These are phyloP conservation scores for Cutaneotrichosporon dermatis DNA, from an alignment of 1,284 basidiomycete genomes.

Conservation along the genomic window DNA sequence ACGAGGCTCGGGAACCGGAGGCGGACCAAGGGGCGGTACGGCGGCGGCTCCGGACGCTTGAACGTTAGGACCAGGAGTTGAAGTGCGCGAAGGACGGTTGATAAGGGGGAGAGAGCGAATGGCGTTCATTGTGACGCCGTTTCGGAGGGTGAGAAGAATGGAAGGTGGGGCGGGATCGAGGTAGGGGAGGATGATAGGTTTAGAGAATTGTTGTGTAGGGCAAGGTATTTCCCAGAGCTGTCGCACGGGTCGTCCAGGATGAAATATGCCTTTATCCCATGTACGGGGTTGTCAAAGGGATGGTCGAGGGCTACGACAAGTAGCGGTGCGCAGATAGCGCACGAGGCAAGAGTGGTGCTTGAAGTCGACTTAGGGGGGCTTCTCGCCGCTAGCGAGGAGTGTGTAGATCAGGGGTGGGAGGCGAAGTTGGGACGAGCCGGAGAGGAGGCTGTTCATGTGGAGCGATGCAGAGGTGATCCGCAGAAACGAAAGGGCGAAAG, in stretches of 20 bases:
- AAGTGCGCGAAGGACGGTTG: conserved; percentile 46
- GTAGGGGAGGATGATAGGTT: neutral
- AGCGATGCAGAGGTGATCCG: neutral
- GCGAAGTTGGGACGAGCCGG: conserved; percentile 38
- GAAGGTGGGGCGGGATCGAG: neutral
- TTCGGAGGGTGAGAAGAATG: neutral
- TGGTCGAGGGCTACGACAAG: conserved; percentile 6
- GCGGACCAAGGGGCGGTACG: conserved; percentile 18
- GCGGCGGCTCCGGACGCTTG: conserved; percentile 11
- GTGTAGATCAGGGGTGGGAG: conserved; percentile 43
- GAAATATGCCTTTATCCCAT: conserved; percentile 27
- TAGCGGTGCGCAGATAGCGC: conserved; percentile 10
- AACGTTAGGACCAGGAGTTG: conserved; percentile 40
- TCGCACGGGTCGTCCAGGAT: neutral
- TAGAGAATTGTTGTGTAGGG: neutral
- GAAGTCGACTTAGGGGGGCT: conserved; percentile 46
- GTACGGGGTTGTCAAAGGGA: conserved; percentile 8
- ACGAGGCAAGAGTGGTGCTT: neutral
- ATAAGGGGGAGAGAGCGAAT: conserved; percentile 49
- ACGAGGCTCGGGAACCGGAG: conserved; percentile 12
- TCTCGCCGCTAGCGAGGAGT: conserved; percentile 42
- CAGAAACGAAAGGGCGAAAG: too few relatives aligned
- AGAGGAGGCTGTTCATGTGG: conserved; percentile 29
- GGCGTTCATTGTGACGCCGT: conserved; percentile 38
- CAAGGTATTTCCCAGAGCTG: neutral